phyloP scores from a whole-genome alignment of 768 basidiomycete species.

The Trametopsis cervina region DNA sequence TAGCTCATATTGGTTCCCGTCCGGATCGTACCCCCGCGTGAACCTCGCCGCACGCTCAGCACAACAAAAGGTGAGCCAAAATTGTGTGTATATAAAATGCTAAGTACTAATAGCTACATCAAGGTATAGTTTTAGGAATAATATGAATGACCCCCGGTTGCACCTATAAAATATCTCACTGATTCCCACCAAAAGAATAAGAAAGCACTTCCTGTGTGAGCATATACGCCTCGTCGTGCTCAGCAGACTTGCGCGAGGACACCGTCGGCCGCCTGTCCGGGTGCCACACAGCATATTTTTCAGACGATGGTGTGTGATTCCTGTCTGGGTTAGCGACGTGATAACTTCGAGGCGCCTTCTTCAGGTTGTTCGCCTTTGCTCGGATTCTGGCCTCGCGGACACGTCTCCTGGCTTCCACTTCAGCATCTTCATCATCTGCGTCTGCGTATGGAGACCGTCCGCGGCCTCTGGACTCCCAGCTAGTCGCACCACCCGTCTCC shows the following conservation, averaged over 20 bases:
- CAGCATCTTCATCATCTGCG: slow-evolving; percentile 4
- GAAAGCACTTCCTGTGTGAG: slow-evolving; percentile 12
- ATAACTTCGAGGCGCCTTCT: slow-evolving; percentile 10
- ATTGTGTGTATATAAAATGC: too few species aligned
- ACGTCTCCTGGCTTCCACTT: not conserved
- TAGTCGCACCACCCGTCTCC: not conserved
- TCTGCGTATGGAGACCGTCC: slow-evolving; percentile 1
- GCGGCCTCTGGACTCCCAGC: not conserved
- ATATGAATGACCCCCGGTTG: not conserved
- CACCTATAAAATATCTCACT: not conserved
- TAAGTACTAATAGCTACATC: not conserved
- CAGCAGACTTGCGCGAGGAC: not conserved
- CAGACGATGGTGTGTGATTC: not conserved
- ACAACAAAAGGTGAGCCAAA: too few species aligned
- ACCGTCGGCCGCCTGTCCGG: slow-evolving; percentile 1
- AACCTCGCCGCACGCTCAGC: too few species aligned
- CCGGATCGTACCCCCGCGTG: too few species aligned
- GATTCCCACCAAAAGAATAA: slow-evolving; percentile 10
- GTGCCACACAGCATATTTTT: slow-evolving; percentile 8
- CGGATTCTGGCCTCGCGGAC: not conserved
- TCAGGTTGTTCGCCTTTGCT: slow-evolving; percentile 9
- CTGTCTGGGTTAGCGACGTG: slow-evolving; percentile 18
- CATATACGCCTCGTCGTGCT: slow-evolving; percentile 10
- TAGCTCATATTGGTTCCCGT: slow-evolving; percentile 2
- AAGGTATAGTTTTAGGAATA: not conserved